Evolutionary conservation across 345 rosid species (phyloP), one percentile per base, ranked within the genome.

Genomic region (Barbarea vulgaris): DNA sequence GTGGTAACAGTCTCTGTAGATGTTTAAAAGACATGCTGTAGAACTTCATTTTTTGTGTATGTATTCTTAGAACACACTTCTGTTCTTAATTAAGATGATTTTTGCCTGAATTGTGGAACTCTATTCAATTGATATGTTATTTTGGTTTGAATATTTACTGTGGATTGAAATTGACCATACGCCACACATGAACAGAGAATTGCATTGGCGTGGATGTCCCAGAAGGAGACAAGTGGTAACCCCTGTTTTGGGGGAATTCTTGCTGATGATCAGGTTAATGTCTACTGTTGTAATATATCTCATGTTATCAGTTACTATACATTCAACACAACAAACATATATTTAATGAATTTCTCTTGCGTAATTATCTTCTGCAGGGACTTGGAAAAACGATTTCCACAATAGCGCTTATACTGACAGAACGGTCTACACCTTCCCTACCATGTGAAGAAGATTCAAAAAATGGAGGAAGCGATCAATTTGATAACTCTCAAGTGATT

Each of bases 171-270:
- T 34, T 54, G 44, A 68, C 46, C 50, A 25, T 58, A 44, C 3
- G 6, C 19, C 18, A 17, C 44, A 19, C 55, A 30, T 82, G 75
- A 24, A 73, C 83, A 93, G 96, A 86, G 94, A 68, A 93, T 93
- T 83, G 98, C 94, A 46, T 86, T 93, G 84, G 86, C 93, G 36
- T 93, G 98, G 98, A 93, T 93, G 98, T 72, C 86, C 70, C 83
- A 88, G 62, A 88, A 87, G 84, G 98, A 93, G 82, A 93, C 73
- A 6, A 84, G 82, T 42, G 69, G 85, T 66, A 1, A 59, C n/a
- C 73, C 87, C 36, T 90, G 96, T 83, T 85, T 81, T 0, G 98
- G 98, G 79, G 97, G 97, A 68, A 86, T 93, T 74, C 94, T 93
- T 67, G 96, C 98, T 31, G 98, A 93, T 79, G 98, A 93, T 81